A percentile compares a stretch with the other conserved stretches of the same genome.
Conservation (phyloP, 371 early-diverging fungal species). For the Mucor irregularis region DNA sequence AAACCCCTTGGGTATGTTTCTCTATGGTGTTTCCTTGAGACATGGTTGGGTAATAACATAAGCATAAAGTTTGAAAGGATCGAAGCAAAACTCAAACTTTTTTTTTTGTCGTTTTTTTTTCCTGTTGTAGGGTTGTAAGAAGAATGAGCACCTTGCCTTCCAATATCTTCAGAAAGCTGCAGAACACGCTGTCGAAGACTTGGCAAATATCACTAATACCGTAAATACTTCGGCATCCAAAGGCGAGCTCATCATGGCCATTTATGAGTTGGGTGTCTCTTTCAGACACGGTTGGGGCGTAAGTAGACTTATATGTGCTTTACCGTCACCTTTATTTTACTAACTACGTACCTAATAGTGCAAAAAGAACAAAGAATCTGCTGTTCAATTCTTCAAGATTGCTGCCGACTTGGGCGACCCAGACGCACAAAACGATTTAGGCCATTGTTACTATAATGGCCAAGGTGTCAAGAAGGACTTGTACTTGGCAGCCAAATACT, state of each 20-base stretch:
- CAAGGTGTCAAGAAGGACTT: conserved; percentile 82
- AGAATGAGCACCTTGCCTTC: conserved; percentile 65
- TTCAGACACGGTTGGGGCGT: conserved; percentile 93
- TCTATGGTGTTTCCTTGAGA: conserved; percentile 78
- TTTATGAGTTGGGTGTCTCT: conserved; percentile 84
- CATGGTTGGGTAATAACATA: conserved; percentile 71
- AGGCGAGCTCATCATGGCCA: conserved; percentile 75
- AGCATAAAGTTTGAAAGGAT: too few species aligned
- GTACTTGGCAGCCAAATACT: conserved; percentile 81
- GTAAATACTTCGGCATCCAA: conserved; percentile 38
- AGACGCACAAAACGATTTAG: conserved; percentile 83
- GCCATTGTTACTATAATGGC: conserved; percentile 73
- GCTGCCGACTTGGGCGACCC: conserved; percentile 86
- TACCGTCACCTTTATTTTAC: neutral
- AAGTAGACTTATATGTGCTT: neutral
- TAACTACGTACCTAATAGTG: conserved; percentile 10
- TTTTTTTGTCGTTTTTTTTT: neutral
- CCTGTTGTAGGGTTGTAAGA: conserved; percentile 61
- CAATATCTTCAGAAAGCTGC: conserved; percentile 78
- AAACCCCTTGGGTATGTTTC: conserved; percentile 76
- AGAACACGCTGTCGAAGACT: conserved; percentile 67
- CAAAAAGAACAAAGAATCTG: conserved; percentile 77
- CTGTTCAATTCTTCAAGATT: conserved; percentile 87
- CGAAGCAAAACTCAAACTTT: too few species aligned
- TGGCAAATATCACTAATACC: conserved; percentile 37